A percentile compares a stretch with the other conserved stretches of the same genome.
phyloP scores from a whole-genome alignment of 768 basidiomycete genomes.

The Galerina marginata region DNA sequence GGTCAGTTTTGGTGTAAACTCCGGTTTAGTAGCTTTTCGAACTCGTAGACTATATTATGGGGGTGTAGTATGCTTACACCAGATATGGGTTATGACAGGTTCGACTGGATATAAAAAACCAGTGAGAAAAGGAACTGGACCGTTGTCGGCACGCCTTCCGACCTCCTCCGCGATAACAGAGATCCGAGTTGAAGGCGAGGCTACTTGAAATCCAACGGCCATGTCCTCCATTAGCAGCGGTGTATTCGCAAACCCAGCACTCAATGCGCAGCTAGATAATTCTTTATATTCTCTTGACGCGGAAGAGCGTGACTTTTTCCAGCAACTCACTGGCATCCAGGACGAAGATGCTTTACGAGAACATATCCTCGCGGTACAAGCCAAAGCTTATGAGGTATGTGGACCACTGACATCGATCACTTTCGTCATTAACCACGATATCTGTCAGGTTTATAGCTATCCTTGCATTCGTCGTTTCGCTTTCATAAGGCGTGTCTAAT shows the following conservation, averaged over 20 bases:
- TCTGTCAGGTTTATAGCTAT: slow-evolving; percentile 37
- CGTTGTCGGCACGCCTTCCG: too few species aligned
- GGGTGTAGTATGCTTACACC: too few species aligned
- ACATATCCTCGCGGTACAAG: slow-evolving; percentile 45
- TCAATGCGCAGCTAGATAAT: slow-evolving; percentile 1
- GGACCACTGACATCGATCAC: background rate
- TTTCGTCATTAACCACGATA: background rate
- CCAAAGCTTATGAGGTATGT: slow-evolving; percentile 36
- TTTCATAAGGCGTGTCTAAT: slow-evolving; percentile 34
- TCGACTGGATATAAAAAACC: too few species aligned
- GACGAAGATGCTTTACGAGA: slow-evolving; percentile 42
- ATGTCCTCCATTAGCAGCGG: too few species aligned
- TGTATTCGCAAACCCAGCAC: background rate
- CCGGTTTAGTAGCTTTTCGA: too few species aligned
- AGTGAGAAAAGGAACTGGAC: too few species aligned
- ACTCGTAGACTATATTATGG: too few species aligned
- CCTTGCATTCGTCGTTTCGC: slow-evolving; percentile 43
- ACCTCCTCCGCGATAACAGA: too few species aligned
- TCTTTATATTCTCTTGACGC: slow-evolving; percentile 31
- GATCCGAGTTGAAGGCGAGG: too few species aligned
- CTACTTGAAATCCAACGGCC: too few species aligned
- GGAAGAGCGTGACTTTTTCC: slow-evolving; percentile 40
- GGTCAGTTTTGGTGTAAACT: too few species aligned
- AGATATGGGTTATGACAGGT: too few species aligned
- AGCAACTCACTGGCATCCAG: slow-evolving; percentile 39